Evolutionary conservation across 2,329 filamentous ascomycete species (phyloP).

Genomic region (Dothideomycetes sp.): DNA sequence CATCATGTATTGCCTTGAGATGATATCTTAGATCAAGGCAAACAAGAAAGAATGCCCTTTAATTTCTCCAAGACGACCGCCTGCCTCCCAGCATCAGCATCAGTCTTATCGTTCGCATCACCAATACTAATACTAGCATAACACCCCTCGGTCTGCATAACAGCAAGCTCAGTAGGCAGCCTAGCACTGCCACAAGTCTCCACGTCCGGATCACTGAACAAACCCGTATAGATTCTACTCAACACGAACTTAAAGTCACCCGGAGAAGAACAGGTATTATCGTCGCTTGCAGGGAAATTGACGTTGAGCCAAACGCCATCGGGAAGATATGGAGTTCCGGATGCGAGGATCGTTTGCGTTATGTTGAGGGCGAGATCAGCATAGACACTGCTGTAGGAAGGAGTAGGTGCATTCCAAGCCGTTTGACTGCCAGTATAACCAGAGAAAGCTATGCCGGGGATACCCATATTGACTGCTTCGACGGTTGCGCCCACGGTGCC

Average conservation of each 20-base stretch:
- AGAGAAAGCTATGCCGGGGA: slow-evolving; percentile 62
- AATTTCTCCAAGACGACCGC: slow-evolving; percentile 44
- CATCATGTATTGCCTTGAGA: neutral
- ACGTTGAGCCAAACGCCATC: slow-evolving; percentile 55
- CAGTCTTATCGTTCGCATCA: slow-evolving; percentile 51
- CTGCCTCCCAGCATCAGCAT: slow-evolving; percentile 45
- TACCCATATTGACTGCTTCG: slow-evolving; percentile 46
- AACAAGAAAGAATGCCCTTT: slow-evolving; percentile 38
- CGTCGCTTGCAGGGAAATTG: slow-evolving; percentile 51
- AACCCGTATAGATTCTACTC: slow-evolving; percentile 47
- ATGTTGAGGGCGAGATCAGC: slow-evolving; percentile 53
- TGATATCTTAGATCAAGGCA: slow-evolving; percentile 26
- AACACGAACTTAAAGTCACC: slow-evolving; percentile 56
- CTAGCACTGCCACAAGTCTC: slow-evolving; percentile 45
- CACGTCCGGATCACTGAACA: slow-evolving; percentile 41
- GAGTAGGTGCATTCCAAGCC: slow-evolving; percentile 44
- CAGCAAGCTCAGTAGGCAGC: slow-evolving; percentile 50
- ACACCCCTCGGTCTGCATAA: slow-evolving; percentile 46
- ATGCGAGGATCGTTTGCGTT: slow-evolving; percentile 45
- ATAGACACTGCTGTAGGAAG: slow-evolving; percentile 51
- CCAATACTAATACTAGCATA: slow-evolving; percentile 56
- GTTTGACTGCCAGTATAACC: slow-evolving; percentile 43
- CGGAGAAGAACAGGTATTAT: slow-evolving; percentile 41
- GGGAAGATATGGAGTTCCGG: slow-evolving; percentile 56
- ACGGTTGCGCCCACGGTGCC: slow-evolving; percentile 59